A percentile compares a stretch with the other conserved stretches of the same genome.
These are phyloP conservation scores for Carex cristatella DNA, from an alignment of 176 grass and related monocot genomes.

Conservation along the genomic window DNA sequence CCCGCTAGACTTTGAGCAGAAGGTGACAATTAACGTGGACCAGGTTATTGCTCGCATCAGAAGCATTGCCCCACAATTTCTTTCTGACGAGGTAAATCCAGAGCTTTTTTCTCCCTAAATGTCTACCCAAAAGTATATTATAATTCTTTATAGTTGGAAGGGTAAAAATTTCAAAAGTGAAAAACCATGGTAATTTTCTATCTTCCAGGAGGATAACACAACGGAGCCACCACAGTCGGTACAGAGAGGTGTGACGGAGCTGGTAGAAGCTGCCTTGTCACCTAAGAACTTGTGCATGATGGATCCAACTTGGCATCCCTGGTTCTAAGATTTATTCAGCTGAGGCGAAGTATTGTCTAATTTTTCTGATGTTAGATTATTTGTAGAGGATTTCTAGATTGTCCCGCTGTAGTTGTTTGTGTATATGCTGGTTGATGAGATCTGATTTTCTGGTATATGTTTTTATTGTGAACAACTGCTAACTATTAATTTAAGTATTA, in stretches of 20 bases:
- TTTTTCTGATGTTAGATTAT: constrained; percentile 9
- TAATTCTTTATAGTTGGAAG: not conserved
- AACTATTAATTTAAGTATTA: not conserved
- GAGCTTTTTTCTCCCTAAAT: not conserved
- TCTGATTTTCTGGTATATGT: not conserved
- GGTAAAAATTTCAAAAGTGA: not conserved
- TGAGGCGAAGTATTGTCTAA: not conserved
- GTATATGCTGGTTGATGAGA: not conserved
- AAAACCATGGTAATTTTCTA: not conserved
- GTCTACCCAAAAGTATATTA: not conserved
- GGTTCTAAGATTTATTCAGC: constrained; percentile 48
- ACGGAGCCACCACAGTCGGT: constrained; percentile 80
- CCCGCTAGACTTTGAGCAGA: constrained; percentile 81
- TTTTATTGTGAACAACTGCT: not conserved
- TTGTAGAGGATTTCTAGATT: not conserved
- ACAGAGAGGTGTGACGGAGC: constrained; percentile 81
- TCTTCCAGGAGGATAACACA: constrained; percentile 68
- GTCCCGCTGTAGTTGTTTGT: not conserved
- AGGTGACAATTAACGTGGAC: constrained; percentile 89
- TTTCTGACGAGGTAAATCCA: constrained; percentile 73
- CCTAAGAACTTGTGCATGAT: constrained; percentile 97
- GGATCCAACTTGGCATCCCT: constrained; percentile 99
- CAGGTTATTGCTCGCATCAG: constrained; percentile 74
- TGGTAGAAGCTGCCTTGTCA: constrained; percentile 67
- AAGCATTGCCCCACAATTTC: constrained; percentile 75